Conservation (phyloP, 768 basidiomycete genomes). For the Kwoniella mangroviensis region DNA sequence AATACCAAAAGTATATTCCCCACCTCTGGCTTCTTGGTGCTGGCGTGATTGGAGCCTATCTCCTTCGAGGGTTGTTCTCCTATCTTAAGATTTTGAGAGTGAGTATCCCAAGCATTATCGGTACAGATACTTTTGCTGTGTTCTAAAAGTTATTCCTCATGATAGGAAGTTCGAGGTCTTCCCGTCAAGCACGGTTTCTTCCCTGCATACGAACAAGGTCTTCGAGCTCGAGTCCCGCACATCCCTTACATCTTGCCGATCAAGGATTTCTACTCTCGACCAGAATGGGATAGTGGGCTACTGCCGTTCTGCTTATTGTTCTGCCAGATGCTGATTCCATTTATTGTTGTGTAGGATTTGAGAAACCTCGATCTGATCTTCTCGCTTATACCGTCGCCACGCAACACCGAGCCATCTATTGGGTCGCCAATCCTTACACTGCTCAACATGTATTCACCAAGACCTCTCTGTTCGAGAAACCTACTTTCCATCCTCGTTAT, state of each 20-base stretch:
- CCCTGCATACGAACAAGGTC: constrained; percentile 34
- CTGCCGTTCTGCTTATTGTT: too few species aligned
- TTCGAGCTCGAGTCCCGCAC: constrained; percentile 32
- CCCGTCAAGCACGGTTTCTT: constrained; percentile 30
- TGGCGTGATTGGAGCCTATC: not conserved
- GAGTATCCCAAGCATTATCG: too few species aligned
- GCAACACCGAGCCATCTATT: constrained; percentile 27
- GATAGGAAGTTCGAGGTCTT: constrained; percentile 36
- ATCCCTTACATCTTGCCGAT: constrained; percentile 36
- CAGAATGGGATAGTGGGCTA: constrained; percentile 14
- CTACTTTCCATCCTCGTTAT: constrained; percentile 25
- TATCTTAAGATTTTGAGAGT: constrained; percentile 12
- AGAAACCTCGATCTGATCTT: constrained; percentile 32
- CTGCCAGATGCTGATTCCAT: too few species aligned
- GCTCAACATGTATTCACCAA: constrained; percentile 18
- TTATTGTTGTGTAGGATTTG: too few species aligned
- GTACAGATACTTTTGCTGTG: too few species aligned
- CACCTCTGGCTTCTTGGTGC: constrained; percentile 6
- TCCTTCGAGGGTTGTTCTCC: constrained; percentile 5
- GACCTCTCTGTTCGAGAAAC: constrained; percentile 24
- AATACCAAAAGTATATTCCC: not conserved
- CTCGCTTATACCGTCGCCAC: constrained; percentile 32
- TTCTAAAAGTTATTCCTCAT: too few species aligned
- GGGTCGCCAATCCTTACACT: constrained; percentile 26
- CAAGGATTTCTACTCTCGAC: constrained; percentile 18